Conservation (phyloP, 2,329 filamentous ascomycete species). For the Corniculantispora saksenae region DNA sequence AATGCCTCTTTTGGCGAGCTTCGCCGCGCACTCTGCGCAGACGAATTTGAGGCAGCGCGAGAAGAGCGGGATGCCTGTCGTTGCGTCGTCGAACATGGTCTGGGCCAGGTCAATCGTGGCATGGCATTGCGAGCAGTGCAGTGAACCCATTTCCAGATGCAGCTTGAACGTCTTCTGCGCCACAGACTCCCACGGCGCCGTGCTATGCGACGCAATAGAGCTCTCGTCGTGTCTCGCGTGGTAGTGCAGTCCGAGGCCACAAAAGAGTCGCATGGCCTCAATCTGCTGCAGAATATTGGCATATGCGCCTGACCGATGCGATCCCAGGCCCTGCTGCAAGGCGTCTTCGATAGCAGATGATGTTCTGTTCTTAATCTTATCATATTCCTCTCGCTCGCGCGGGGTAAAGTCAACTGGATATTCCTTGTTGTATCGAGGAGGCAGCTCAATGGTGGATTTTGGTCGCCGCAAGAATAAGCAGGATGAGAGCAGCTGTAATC, state of each 20-base stretch:
- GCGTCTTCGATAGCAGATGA: conserved; percentile 37
- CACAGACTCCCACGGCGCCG: conserved; percentile 21
- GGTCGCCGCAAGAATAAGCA: conserved; percentile 43
- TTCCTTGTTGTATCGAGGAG: conserved; percentile 34
- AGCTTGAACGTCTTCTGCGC: conserved; percentile 40
- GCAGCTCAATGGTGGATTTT: conserved; percentile 41
- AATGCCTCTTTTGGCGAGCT: neutral
- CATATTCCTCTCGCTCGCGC: conserved; percentile 39
- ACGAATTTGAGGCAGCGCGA: conserved; percentile 35
- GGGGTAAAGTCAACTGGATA: conserved; percentile 37
- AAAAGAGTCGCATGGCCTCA: conserved; percentile 46
- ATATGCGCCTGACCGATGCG: conserved; percentile 27
- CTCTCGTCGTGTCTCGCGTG: conserved; percentile 29
- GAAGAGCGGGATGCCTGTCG: conserved; percentile 26
- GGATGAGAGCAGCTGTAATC: conserved; percentile 40
- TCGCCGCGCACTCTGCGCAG: conserved; percentile 33
- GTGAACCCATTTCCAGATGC: conserved; percentile 28
- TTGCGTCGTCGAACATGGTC: conserved; percentile 23
- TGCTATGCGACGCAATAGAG: neutral
- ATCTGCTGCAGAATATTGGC: conserved; percentile 47
- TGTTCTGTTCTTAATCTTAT: conserved; percentile 29
- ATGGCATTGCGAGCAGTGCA: conserved; percentile 33
- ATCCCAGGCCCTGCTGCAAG: conserved; percentile 25
- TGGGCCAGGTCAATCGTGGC: conserved; percentile 28
- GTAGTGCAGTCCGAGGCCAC: conserved; percentile 47